These are phyloP conservation scores for Dalbergia cochinchinensis DNA, from an alignment of 306 rosid species.

Conservation along the genomic window DNA sequence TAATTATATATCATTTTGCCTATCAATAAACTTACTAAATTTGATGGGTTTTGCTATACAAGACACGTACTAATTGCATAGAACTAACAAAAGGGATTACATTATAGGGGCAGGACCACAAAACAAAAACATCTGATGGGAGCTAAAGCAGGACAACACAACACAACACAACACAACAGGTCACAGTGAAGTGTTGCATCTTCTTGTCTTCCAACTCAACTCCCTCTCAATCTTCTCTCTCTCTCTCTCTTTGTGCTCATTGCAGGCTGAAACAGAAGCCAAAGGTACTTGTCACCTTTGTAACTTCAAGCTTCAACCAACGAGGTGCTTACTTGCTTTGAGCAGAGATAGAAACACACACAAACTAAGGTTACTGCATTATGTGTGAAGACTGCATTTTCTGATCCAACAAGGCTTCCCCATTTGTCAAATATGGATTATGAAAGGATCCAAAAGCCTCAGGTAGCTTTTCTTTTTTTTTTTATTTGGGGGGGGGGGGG, in stretches of 20 bases:
- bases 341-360: constrained; percentile 14
- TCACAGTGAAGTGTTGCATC: constrained; percentile 31
- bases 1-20: constrained; percentile 3
- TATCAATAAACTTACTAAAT: not conserved
- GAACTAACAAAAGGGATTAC: constrained; percentile 37
- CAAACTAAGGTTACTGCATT: constrained; percentile 35
- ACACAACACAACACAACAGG: constrained; percentile 18
- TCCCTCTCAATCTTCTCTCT: not conserved
- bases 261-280: not conserved
- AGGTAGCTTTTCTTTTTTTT: constrained; percentile 51
- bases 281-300: constrained; percentile 23
- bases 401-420: constrained; percentile 38
- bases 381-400: constrained; percentile 49
- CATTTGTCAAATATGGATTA: constrained; percentile 72
- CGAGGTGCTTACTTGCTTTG: not conserved
- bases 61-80: constrained; percentile 36
- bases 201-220: not conserved
- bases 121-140: constrained; percentile 47
- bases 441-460: constrained; percentile 95
- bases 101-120: constrained; percentile 45
- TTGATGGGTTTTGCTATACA: constrained; percentile 33
- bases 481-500: too few relatives aligned
- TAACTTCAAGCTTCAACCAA: constrained; percentile 29
- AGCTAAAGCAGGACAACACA: constrained; percentile 32
- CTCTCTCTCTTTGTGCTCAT: constrained; percentile 34